phyloP scores from a whole-genome alignment of 2,329 filamentous ascomycete species.

The Ceratocystis cubensis region DNA sequence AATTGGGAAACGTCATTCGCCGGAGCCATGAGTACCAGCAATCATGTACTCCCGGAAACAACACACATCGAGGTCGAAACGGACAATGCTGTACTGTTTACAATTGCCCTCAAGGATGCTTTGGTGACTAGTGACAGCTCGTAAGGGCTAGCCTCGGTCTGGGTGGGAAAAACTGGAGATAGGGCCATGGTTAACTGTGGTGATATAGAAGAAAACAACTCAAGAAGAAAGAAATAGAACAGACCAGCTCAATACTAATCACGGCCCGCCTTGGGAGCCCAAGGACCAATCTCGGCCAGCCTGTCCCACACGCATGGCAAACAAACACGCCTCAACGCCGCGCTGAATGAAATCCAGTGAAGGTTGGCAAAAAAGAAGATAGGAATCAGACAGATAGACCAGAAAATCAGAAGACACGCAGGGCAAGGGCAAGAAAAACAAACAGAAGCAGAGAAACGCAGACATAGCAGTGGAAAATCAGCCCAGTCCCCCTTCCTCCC shows the following conservation, averaged over 20 bases:
- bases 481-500: constrained; percentile 16
- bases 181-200: neutral
- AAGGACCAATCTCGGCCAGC: neutral
- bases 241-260: neutral
- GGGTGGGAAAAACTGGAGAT: neutral
- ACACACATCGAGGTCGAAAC: constrained; percentile 51
- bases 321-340: constrained; percentile 16
- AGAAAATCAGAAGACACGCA: constrained; percentile 14
- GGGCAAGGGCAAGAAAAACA: neutral
- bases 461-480: constrained; percentile 9
- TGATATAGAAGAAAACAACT: neutral
- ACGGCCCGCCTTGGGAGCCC: neutral
- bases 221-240: neutral
- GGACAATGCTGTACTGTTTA: constrained; percentile 57
- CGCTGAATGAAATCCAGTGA: constrained; percentile 17
- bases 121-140: neutral
- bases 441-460: constrained; percentile 21
- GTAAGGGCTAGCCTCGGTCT: neutral
- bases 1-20: constrained; percentile 70
- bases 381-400: constrained; percentile 17
- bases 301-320: neutral
- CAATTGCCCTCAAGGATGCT: constrained; percentile 33
- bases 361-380: constrained; percentile 13
- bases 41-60: constrained; percentile 51
- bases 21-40: constrained; percentile 64